Percentiles rank a stretch among this genome's conserved stretches.
These are phyloP conservation scores for Pugionium cornutum DNA, from an alignment of 345 rosid genomes.

Conservation along the genomic window DNA sequence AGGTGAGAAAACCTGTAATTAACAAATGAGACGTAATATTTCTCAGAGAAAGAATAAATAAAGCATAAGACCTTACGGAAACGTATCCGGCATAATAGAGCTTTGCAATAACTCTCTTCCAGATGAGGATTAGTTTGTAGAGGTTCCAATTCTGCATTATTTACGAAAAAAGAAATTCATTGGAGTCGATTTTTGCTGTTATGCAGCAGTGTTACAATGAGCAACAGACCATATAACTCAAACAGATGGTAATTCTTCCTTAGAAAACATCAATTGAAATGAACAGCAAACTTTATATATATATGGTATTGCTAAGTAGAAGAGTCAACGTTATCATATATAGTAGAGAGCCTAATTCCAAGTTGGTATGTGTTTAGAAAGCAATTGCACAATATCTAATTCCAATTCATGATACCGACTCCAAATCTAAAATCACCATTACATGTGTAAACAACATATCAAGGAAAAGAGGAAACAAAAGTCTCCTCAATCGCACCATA, in stretches of 20 bases:
- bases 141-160: constrained; percentile 80
- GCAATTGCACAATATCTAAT: constrained; percentile 16
- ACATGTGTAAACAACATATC: constrained; percentile 13
- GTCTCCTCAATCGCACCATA: constrained; percentile 13
- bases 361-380: neutral
- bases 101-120: constrained; percentile 93
- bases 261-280: neutral
- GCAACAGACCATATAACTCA: constrained; percentile 2
- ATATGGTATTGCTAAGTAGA: constrained; percentile 3
- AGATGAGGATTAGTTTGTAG: constrained; percentile 61
- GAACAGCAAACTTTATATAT: constrained; percentile 2
- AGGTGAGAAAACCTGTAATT: constrained; percentile 2
- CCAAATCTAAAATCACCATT: constrained; percentile 12
- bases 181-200: constrained; percentile 13
- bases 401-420: constrained; percentile 6
- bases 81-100: constrained; percentile 87
- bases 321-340: constrained; percentile 3
- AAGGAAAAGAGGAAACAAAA: constrained; percentile 4
- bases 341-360: constrained; percentile 8
- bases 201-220: constrained; percentile 14
- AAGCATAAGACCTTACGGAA: constrained; percentile 98
- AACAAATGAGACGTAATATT: constrained; percentile 11
- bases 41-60: constrained; percentile 41
- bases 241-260: neutral
- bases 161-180: constrained; percentile 14